A percentile compares a stretch with the other conserved stretches of the same genome.
phyloP scores from a whole-genome alignment of 108 stramenopile species.

The Stephanodiscus triporus region DNA sequence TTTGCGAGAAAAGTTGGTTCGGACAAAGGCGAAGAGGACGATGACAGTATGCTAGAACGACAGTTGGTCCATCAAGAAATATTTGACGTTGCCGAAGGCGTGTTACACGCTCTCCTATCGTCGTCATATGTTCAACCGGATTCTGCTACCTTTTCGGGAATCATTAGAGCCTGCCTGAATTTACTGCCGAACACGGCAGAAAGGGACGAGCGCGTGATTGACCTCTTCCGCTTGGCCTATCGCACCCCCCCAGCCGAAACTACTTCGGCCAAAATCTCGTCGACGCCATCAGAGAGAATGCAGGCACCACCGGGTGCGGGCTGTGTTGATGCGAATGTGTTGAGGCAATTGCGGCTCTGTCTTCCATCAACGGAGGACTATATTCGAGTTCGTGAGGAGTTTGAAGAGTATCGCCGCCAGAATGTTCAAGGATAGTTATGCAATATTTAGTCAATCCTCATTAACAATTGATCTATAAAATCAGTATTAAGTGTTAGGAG shows the following conservation, averaged over 20 bases:
- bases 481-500: not conserved
- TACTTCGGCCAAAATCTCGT: conserved; percentile 11
- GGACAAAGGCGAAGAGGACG: conserved; percentile 16
- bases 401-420: conserved; percentile 34
- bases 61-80: conserved; percentile 21
- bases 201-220: conserved; percentile 37
- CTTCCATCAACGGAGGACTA: conserved; percentile 41
- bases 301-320: conserved; percentile 33
- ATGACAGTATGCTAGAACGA: conserved; percentile 11
- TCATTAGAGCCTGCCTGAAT: conserved; percentile 37
- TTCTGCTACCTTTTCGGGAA: conserved; percentile 38
- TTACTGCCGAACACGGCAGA: conserved; percentile 42
- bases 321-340: conserved; percentile 42
- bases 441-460: too few relatives aligned
- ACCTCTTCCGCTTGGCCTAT: conserved; percentile 38
- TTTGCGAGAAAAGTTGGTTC: conserved; percentile 39
- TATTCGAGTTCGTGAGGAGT: conserved; percentile 50
- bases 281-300: conserved; percentile 14
- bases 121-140: conserved; percentile 31
- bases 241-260: conserved; percentile 18
- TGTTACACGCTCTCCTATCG: conserved; percentile 24
- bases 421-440: not conserved
- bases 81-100: conserved; percentile 33
- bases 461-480: not conserved
- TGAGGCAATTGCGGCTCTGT: conserved; percentile 38